phyloP scores from a whole-genome alignment of 2,329 filamentous ascomycete species.

The Penicillium sp. region DNA sequence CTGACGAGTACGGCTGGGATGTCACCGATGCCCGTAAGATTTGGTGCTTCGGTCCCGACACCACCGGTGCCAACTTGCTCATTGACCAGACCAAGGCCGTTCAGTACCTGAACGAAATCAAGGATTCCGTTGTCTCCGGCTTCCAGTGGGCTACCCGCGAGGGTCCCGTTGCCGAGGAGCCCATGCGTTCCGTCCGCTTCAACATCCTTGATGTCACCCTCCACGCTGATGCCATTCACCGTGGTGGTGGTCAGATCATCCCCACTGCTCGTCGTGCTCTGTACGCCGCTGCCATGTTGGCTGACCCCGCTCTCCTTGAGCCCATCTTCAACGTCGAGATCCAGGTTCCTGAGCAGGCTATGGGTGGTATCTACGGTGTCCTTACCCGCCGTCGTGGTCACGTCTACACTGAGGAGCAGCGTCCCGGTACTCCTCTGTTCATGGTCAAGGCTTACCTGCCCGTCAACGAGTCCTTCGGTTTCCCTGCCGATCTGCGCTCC shows the following conservation, averaged over 20 bases:
- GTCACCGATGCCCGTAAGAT: conserved; percentile 99
- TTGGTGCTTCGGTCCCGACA: conserved; percentile 99
- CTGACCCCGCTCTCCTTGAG: conserved; percentile 88
- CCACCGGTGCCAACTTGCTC: conserved; percentile 94
- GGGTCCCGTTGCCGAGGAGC: conserved; percentile 97
- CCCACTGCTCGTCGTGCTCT: conserved; percentile 96
- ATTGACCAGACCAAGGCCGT: conserved; percentile 99
- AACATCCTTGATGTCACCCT: conserved; percentile 99
- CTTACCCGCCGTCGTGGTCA: conserved; percentile 97
- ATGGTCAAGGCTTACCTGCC: conserved; percentile 97
- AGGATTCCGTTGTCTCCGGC: conserved; percentile 98
- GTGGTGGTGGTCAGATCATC: conserved; percentile 98
- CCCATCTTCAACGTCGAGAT: conserved; percentile 99
- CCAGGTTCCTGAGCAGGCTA: conserved; percentile 95
- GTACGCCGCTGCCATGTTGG: conserved; percentile 87
- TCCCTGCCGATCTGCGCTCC: conserved; percentile 94
- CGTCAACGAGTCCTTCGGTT: conserved; percentile 97
- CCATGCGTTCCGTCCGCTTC: conserved; percentile 94
- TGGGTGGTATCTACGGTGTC: conserved; percentile 99
- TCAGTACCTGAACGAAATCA: conserved; percentile 99
- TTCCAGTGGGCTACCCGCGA: conserved; percentile 99
- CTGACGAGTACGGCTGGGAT: conserved; percentile 98
- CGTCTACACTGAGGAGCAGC: conserved; percentile 98
- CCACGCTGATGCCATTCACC: conserved; percentile 98
- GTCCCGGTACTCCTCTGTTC: conserved; percentile 97